Conservation (phyloP, 2,329 filamentous ascomycete species). For the Alternaria novae-zelandiae region DNA sequence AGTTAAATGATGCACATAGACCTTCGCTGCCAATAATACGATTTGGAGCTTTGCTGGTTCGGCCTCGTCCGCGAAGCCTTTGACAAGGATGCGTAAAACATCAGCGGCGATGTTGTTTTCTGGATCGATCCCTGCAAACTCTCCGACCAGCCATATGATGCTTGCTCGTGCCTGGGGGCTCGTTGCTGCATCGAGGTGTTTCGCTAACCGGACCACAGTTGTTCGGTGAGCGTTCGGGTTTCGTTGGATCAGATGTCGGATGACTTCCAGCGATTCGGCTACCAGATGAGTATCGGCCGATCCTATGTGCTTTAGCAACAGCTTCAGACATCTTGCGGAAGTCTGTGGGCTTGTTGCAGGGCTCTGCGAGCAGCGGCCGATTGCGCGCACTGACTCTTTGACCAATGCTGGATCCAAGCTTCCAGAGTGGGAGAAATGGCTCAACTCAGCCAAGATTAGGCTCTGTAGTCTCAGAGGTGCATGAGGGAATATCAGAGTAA, state of each 20-base stretch:
- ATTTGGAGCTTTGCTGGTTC: conserved; percentile 91
- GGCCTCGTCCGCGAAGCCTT: conserved; percentile 82
- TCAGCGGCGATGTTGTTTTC: conserved; percentile 93
- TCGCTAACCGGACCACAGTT: conserved; percentile 87
- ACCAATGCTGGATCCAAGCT: conserved; percentile 77
- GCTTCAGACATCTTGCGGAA: conserved; percentile 77
- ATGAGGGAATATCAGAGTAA: conserved; percentile 90
- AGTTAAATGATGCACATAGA: conserved; percentile 89
- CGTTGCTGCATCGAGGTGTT: conserved; percentile 86
- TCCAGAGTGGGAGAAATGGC: conserved; percentile 94
- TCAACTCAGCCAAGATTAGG: conserved; percentile 87
- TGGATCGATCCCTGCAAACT: conserved; percentile 81
- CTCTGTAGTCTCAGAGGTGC: conserved; percentile 77
- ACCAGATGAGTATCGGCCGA: conserved; percentile 87
- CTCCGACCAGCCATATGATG: conserved; percentile 96
- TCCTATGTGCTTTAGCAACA: conserved; percentile 86
- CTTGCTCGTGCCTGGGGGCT: conserved; percentile 89
- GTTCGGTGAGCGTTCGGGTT: conserved; percentile 79
- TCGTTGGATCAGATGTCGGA: conserved; percentile 93
- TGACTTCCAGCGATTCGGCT: conserved; percentile 91
- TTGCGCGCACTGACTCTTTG: conserved; percentile 87
- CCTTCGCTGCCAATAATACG: conserved; percentile 90
- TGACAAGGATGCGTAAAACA: conserved; percentile 84
- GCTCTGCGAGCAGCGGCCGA: conserved; percentile 87
- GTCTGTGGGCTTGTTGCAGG: conserved; percentile 44